phyloP scores from a whole-genome alignment of 2,329 filamentous ascomycete species.

The Claviceps sp. region DNA sequence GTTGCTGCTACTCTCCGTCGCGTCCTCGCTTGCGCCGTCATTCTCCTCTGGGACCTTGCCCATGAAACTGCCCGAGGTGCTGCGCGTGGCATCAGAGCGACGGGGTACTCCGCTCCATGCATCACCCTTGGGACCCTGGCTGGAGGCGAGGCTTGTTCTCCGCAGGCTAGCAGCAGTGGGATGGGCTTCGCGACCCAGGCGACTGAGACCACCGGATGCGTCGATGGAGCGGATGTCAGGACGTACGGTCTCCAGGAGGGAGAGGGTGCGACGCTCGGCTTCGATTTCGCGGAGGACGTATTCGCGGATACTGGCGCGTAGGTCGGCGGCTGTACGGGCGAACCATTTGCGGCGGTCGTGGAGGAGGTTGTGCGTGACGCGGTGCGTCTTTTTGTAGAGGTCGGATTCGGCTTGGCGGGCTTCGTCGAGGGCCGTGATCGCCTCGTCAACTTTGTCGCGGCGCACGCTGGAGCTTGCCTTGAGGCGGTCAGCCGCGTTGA shows the following conservation, averaged over 20 bases:
- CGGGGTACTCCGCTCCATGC: constrained; percentile 92
- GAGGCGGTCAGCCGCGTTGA: constrained; percentile 75
- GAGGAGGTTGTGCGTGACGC: constrained; percentile 79
- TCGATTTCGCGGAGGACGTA: constrained; percentile 93
- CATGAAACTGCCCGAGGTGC: constrained; percentile 60
- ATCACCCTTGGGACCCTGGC: constrained; percentile 94
- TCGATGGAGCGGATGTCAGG: constrained; percentile 92
- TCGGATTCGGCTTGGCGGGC: constrained; percentile 71
- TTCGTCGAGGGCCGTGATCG: constrained; percentile 81
- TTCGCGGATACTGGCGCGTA: constrained; percentile 73
- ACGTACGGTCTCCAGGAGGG: constrained; percentile 83
- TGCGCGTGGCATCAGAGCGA: constrained; percentile 65
- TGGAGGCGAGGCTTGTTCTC: constrained; percentile 65
- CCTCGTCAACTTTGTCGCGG: constrained; percentile 93
- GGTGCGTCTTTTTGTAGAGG: constrained; percentile 71
- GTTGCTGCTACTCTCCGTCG: constrained; percentile 9
- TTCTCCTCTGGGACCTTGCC: constrained; percentile 51
- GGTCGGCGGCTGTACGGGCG: constrained; percentile 67
- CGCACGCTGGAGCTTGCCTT: constrained; percentile 79
- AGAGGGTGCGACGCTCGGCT: constrained; percentile 79
- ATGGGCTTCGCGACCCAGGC: constrained; percentile 79
- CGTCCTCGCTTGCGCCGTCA: constrained; percentile 29
- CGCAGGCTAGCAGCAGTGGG: constrained; percentile 48
- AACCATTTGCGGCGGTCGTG: constrained; percentile 89
- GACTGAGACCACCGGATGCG: constrained; percentile 73